Conservation (phyloP, 345 rosid species). For the Citrus reticulata region DNA sequence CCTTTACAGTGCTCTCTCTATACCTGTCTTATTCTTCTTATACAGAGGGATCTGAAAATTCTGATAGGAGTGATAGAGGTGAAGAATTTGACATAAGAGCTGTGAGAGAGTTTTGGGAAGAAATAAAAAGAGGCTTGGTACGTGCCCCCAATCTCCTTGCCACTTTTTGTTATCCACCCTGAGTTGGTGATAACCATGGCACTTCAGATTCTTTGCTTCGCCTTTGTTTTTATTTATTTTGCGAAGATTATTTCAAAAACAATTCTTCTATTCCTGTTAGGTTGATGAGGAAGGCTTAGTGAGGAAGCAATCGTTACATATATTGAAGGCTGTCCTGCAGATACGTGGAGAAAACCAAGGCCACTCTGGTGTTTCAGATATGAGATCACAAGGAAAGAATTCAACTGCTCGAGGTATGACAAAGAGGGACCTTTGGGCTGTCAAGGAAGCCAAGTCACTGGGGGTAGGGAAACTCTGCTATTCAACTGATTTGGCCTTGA, state of each 20-base stretch:
- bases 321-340: conserved; percentile 52
- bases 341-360: conserved; percentile 35
- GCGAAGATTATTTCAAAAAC: neutral
- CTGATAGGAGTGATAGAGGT: conserved; percentile 23
- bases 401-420: conserved; percentile 49
- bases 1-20: conserved; percentile 65
- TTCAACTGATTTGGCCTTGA: conserved; percentile 42
- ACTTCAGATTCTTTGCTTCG: conserved; percentile 3
- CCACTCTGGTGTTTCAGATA: conserved; percentile 27
- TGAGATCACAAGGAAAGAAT: conserved; percentile 32
- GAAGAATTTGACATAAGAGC: conserved; percentile 58
- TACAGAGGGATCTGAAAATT: conserved; percentile 28
- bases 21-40: conserved; percentile 49
- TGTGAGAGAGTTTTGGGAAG: conserved; percentile 77
- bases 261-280: conserved; percentile 30
- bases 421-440: conserved; percentile 80
- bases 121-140: conserved; percentile 93
- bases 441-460: conserved; percentile 84
- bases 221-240: neutral
- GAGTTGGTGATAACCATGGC: conserved; percentile 8
- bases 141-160: conserved; percentile 12
- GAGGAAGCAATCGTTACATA: conserved; percentile 90
- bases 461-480: conserved; percentile 65
- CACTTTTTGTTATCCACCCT: conserved; percentile 13
- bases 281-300: conserved; percentile 73